Evolutionary conservation across 805 yeast species (phyloP), one percentile per base, ranked within the genome.

Genomic region (Wickerhamomyces strasburgensis): DNA sequence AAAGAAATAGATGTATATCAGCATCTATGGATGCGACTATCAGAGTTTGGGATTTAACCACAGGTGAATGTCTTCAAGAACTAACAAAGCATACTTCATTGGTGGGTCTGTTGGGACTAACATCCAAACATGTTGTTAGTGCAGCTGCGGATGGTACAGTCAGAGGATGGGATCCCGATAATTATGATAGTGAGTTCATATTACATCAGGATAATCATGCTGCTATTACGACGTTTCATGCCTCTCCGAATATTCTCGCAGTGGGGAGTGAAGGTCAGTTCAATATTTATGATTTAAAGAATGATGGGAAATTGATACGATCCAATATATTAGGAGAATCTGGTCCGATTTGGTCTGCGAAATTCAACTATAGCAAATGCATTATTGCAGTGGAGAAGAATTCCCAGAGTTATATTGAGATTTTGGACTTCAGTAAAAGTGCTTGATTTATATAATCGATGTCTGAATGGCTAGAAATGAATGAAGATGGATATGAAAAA

Each of bases 61-160:
- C 81, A 14, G 96, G 97, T 7, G 68, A 73, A 42, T 72, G 82
- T 34, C 60, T 84, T 33, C 68, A 78, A 30, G 74, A 86, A 0
- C 64, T 90, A 31, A 87, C 80, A 39, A 97, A 96, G 1, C 98
- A 93, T 58, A 79, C 85, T 1, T 84, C 90, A 10, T 64, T 93
- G 15, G 98, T 93, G 13, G 98, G 98, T 0, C 65, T 93, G 31
- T 67, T 90, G 19, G 86, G 85, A 31, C 71, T 89, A 7, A 78
- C 87, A 5, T 79, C 82, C 18, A 78, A 81, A 25, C 79, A 77
- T 33, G 66, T 93, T 10, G 95, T 90, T 2, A 83, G 95, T 31
- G 98, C 96, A 0, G 98, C 97, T 3, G 98, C 98, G 0, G 98
- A 93, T 59, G 77, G 93, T 3, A 81, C 96, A 0, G 68, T 93